These are phyloP conservation scores for Botryosphaeria dothidea DNA, from an alignment of 2,329 filamentous ascomycete species.

Conservation along the genomic window DNA sequence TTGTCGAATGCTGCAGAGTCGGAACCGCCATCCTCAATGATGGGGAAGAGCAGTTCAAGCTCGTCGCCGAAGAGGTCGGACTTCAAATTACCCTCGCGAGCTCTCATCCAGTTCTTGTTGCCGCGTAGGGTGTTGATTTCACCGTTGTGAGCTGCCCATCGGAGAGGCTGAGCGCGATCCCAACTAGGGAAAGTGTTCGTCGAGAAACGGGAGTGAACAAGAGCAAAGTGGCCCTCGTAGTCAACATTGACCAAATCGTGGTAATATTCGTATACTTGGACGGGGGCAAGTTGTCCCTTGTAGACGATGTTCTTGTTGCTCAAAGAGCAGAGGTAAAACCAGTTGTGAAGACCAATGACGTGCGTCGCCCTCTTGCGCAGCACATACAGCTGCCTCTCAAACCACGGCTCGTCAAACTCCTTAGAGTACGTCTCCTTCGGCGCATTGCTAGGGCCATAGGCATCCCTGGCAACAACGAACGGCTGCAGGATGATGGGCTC, in stretches of 20 bases:
- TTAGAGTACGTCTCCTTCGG: conserved; percentile 77
- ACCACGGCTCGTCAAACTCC: conserved; percentile 78
- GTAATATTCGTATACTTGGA: conserved; percentile 98
- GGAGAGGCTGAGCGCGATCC: conserved; percentile 93
- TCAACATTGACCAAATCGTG: conserved; percentile 96
- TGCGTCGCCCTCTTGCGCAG: conserved; percentile 94
- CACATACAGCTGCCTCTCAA: conserved; percentile 92
- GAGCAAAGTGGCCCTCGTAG: conserved; percentile 94
- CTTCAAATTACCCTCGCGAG: conserved; percentile 90
- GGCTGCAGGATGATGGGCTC: conserved; percentile 96
- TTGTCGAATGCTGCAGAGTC: conserved; percentile 98
- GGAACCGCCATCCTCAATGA: conserved; percentile 94
- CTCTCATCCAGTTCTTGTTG: conserved; percentile 99
- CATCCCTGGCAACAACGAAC: conserved; percentile 83
- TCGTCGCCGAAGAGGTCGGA: conserved; percentile 92
- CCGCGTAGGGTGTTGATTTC: conserved; percentile 97
- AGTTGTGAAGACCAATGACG: conserved; percentile 92
- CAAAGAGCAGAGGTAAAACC: conserved; percentile 97
- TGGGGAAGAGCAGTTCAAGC: conserved; percentile 85
- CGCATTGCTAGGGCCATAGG: conserved; percentile 78
- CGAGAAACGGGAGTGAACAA: conserved; percentile 96
- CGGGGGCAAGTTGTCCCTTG: conserved; percentile 92
- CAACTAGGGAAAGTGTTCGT: conserved; percentile 98
- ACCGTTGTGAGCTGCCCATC: conserved; percentile 98
- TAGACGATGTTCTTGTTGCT: conserved; percentile 99